Base-by-base conservation (phyloP, 306 rosid genomes). In the Cucumis hystrix region DNA sequence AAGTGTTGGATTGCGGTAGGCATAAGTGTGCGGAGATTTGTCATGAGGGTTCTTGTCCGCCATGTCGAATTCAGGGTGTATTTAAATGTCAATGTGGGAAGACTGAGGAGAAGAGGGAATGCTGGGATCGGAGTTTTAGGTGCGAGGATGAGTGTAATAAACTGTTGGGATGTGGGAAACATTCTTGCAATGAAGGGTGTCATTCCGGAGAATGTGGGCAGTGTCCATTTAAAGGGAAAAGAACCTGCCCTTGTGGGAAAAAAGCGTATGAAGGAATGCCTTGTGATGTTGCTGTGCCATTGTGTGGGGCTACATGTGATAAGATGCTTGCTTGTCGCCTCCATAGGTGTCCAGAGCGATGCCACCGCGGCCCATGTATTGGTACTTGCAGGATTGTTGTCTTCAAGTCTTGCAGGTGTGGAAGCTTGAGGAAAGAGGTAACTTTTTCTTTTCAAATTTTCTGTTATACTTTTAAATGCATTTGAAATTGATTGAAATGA, bases 391-490 rank as follows among this genome's bases (percentile, higher is more conserved):
- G 98, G 80, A 77, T 33, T 45, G 95, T 95, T 75, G 96, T 90
- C 70, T 83, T 39, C 74, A 95, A 95, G 87, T 86, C 67, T 1
- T 95, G 98, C 82, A 88, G 97, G 11, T 95, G 98, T 35, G 90
- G 97, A 35, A 88, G 97, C 86, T 87, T 95, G 75, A 92, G 79
- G 91, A 95, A 95, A 88, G 96, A 95, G 91, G 98, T 90, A 86
- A 23, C 10, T 37, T 75, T 47, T 33, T 63, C 69, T 70, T 8
- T 21, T 55, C 47, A 11, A 23, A 47, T 15, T 59, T 58, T 80
- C 43, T 72, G 21, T 67, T 67, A 23, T 67, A 67, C 18, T 67
- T 41, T n/a, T 41, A 41, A 41, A 41, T 41, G 74, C 51, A 7
- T 23, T 67, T 25, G 43, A 49, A 25, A 23, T 68, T 51, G 61